Evolutionary conservation across 2,329 filamentous ascomycete genomes (phyloP), one percentile per base, ranked within the genome.

Genomic region (Colletotrichum aenigma): DNA sequence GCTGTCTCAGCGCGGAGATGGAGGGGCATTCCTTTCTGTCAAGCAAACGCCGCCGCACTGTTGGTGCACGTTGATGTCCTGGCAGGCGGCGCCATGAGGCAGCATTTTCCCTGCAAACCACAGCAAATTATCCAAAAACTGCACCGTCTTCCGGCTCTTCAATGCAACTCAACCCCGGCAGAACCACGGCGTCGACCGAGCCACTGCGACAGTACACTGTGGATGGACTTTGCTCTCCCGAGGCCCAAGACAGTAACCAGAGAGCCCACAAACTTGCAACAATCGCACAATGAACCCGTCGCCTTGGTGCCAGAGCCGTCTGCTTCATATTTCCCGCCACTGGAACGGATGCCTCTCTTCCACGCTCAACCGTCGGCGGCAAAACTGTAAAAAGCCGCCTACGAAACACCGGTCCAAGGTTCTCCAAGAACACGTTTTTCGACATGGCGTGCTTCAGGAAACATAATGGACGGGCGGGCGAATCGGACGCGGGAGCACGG

Each of bases 81-180:
- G 43, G 12, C 43, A 24, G 43, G 43, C 24, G 65, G 66, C 36
- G 61, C 55, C 62, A 43, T 71, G 55, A 71, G 72, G 55, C 60
- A 70, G 36, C 66, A 66, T 52, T 43, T 76, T 74, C 74, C 71
- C 71, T 76, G 74, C 61, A 70, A 30, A 43, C 55, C 71, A 43
- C 36, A 67, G 16, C n/a, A 38, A 60, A 74, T 58, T 76, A 75
- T 66, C 60, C 60, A 32, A 70, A 43, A 71, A 38, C 26, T 48
- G 34, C 70, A 65, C 43, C 64, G 38, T 76, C 70, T 28, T 26
- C 64, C 74, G 70, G 65, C 58, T 76, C 36, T 74, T 69, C 43
- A 65, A 76, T 76, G 70, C 64, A 73, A 76, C 70, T 32, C 64
- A 48, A 73, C 73, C 73, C 70, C 73, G 58, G 69, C 64, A 52